Evolutionary conservation across 768 basidiomycete genomes (phyloP), one percentile per base, ranked within the genome.

Genomic region (Naganishia friedmannii): DNA sequence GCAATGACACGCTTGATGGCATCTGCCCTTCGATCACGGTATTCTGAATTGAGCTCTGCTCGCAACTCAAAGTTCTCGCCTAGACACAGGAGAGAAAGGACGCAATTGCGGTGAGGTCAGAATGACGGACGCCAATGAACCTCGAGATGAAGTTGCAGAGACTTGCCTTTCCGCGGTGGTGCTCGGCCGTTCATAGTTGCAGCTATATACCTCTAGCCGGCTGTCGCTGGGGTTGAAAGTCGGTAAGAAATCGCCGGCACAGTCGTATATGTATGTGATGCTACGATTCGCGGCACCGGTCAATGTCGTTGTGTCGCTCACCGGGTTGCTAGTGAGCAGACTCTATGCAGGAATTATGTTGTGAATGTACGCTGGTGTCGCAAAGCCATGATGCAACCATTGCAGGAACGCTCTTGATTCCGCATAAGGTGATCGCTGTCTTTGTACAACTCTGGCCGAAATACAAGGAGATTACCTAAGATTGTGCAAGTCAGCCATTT

Each of bases 61-160:
- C 91, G 88, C 80, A 98, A 90, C 83, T 97, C 95, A 82, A 89
- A 97, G 85, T 96, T 96, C 85, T 96, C 93, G 79, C 94, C 93
- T 85, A 48, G 60, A 31, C 13, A n/a, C 7, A 17, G 32, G 29
- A 51, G 48, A 51, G 48, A 23, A n/a, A 26, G 13, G 3, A 46
- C 34, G 15, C 15, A 8, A 31, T 26, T 39, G 23, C 7, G 15
- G 48, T n/a, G 1, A 19, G n/a, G 3, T 23, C 10, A 42, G 21
- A 2, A 57, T 21, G 3, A 45, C 1, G 39, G 19, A 21, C 9
- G 39, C 19, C 10, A 39, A 26, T 37, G 12, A 46, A 29, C n/a
- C 48, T 12, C n/a, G 19, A 53, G 34, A 32, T 17, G 34, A n/a
- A 42, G 42, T 8, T 42, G 15, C 23, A 28, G 19, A 21, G 45